Evolutionary conservation across 2,329 filamentous ascomycete genomes (phyloP).

Genomic region (Fusarium continuum): DNA sequence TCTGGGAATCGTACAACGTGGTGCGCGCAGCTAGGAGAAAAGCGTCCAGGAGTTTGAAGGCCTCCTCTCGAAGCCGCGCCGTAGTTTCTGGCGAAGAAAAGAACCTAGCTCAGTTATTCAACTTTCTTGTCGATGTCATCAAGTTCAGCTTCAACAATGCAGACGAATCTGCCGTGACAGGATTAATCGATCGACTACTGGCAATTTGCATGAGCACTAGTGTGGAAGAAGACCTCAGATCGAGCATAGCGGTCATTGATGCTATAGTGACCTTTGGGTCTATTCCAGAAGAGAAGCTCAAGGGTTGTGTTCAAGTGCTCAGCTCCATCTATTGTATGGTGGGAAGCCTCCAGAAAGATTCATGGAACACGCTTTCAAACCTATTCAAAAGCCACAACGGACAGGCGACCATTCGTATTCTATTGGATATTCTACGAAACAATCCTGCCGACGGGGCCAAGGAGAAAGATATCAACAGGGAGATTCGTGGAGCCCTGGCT

Average conservation of each 20-base stretch:
- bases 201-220: conserved; percentile 75
- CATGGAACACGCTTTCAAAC: conserved; percentile 76
- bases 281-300: conserved; percentile 70
- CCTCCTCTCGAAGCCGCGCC: conserved; percentile 49
- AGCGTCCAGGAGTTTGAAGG: conserved; percentile 50
- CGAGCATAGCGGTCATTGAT: conserved; percentile 74
- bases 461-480: conserved; percentile 62
- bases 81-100: conserved; percentile 63
- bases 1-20: conserved; percentile 63
- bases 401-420: conserved; percentile 71
- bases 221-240: conserved; percentile 69
- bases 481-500: conserved; percentile 69
- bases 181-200: conserved; percentile 69
- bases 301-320: conserved; percentile 73
- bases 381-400: conserved; percentile 79
- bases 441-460: conserved; percentile 56
- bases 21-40: conserved; percentile 62
- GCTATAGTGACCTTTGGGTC: conserved; percentile 76
- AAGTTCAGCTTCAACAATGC: conserved; percentile 80
- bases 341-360: conserved; percentile 65
- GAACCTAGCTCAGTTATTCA: conserved; percentile 71
- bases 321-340: conserved; percentile 77
- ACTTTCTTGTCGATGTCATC: conserved; percentile 72
- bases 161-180: conserved; percentile 67
- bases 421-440: conserved; percentile 69